phyloP scores from a whole-genome alignment of 371 early-diverging fungal genomes.

The Basidiobolus meristosporus region DNA sequence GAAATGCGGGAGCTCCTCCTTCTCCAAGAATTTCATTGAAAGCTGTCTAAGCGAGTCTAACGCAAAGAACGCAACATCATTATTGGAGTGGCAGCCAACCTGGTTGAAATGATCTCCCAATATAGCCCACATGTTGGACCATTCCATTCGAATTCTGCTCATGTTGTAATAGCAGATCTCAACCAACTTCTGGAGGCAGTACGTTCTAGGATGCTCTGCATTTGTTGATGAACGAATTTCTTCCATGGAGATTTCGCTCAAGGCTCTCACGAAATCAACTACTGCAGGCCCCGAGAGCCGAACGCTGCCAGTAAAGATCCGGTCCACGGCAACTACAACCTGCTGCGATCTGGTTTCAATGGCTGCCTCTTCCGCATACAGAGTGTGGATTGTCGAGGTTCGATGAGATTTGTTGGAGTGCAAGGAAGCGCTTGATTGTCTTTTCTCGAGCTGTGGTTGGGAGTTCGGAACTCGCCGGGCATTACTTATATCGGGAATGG shows the following conservation, averaged over 20 bases:
- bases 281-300: slow-evolving; percentile 42
- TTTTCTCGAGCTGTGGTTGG: slow-evolving; percentile 3
- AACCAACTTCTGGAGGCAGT: slow-evolving; percentile 76
- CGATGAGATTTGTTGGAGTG: no score
- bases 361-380: slow-evolving; percentile 22
- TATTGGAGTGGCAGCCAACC: slow-evolving; percentile 75
- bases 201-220: slow-evolving; percentile 52
- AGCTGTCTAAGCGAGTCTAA: slow-evolving; percentile 83
- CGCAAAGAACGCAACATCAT: slow-evolving; percentile 75
- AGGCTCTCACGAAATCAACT: slow-evolving; percentile 72
- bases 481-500: slow-evolving; percentile 7
- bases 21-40: slow-evolving; percentile 83
- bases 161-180: slow-evolving; percentile 94
- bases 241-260: slow-evolving; percentile 75
- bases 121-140: slow-evolving; percentile 88
- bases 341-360: slow-evolving; percentile 34
- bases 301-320: slow-evolving; percentile 48
- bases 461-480: no score
- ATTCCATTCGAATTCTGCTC: slow-evolving; percentile 90
- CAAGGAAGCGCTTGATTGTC: no score
- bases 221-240: slow-evolving; percentile 57
- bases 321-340: slow-evolving; percentile 57
- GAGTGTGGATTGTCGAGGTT: neutral
- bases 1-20: slow-evolving; percentile 86
- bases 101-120: slow-evolving; percentile 25